phyloP scores from a whole-genome alignment of 2,329 filamentous ascomycete species.

The Fusarium sp. region DNA sequence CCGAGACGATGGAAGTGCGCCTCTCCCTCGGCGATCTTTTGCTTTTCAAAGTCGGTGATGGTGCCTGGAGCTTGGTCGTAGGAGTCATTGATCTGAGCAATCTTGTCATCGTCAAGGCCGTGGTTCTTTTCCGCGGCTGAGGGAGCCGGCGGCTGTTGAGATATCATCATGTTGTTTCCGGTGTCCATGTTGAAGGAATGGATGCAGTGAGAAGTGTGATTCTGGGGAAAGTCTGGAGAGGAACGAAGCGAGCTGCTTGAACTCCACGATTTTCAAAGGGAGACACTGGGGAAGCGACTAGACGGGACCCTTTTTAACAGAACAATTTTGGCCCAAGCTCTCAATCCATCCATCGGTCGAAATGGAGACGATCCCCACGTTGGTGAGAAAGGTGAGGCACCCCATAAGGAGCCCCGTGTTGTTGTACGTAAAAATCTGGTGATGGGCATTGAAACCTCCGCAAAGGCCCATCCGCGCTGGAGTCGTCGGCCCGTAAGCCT shows the following conservation, averaged over 20 bases:
- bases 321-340: not conserved
- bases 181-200: constrained; percentile 5
- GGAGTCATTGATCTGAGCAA: constrained; percentile 12
- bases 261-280: not conserved
- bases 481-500: not conserved
- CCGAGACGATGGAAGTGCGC: constrained; percentile 29
- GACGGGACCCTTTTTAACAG: not conserved
- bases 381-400: not conserved
- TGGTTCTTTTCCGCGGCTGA: not conserved
- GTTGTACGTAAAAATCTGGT: constrained; percentile 31
- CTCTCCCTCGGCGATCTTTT: constrained; percentile 25
- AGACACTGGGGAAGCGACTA: constrained; percentile 1
- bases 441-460: constrained; percentile 8
- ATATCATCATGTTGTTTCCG: constrained; percentile 5
- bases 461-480: not conserved
- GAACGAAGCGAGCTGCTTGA: not conserved
- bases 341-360: not conserved
- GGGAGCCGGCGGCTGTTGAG: not conserved
- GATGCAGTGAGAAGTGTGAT: not conserved
- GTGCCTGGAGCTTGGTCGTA: constrained; percentile 25
- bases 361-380: constrained; percentile 10
- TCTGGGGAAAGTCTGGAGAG: not conserved
- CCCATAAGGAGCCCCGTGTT: constrained; percentile 5
- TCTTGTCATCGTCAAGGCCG: constrained; percentile 11
- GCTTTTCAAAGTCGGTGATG: constrained; percentile 28